Base-by-base conservation (phyloP, 352 stramenopile genomes). In the Thalassiosira gravida region DNA sequence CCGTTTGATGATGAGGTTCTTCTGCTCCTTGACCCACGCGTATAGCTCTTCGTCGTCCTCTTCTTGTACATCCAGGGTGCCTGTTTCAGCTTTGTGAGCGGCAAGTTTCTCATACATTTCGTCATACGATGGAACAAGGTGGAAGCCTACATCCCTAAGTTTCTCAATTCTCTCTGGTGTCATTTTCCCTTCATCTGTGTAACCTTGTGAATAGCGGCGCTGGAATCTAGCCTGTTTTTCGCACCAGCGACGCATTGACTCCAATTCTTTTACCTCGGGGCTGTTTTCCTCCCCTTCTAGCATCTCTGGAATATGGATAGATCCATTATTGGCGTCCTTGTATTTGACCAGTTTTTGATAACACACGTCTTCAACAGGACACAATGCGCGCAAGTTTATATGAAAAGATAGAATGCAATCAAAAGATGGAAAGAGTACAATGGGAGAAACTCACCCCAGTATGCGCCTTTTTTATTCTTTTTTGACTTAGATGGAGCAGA, bases 31-130 rank as follows among this genome's bases (percentile, higher is more conserved):
- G 16, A 14, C 20, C 56, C 56, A 65, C 16, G 1, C 35, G 18
- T n/a, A 65, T 30, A 65, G 24, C 32, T 65, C 56, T 14, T 30
- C 18, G 18, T 65, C 56, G 1, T 65, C 56, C 2, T 25, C 56
- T 6, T 65, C 18, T 11, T 65, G 16, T 1, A 65, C 56, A 1
- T 49, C 56, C 30, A 47, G 56, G 6, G 56, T 47, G 29, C 29
- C 56, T 11, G 29, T 25, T 2, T 14, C 16, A 11, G 9, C 30
- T 25, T 30, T 22, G 56, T 47, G 35, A 47, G 11, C 1, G 3
- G 56, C 56, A 16, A 65, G 30, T 27, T 20, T 47, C 14, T 65
- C 56, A 49, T 50, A 65, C 56, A 65, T 65, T 22, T 65, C 56
- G 16, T 65, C 56, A 5, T 29, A 65, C 16, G 56, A 65, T 14